A percentile compares a stretch with the other conserved stretches of the same genome.
phyloP scores from a whole-genome alignment of 331 rosid species.

The Rhamnella rubrinervis region DNA sequence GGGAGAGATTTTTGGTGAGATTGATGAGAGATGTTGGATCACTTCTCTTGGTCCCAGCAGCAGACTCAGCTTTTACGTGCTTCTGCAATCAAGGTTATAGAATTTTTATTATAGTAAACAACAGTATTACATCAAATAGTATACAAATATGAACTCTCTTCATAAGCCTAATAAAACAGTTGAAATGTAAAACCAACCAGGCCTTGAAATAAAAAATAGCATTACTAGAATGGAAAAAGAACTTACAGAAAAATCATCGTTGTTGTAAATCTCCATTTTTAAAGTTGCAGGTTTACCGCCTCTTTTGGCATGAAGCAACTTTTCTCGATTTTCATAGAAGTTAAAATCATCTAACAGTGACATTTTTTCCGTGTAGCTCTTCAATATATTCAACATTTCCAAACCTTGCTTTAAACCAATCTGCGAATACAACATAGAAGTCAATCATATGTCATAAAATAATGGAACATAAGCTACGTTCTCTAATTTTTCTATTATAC shows the following conservation, averaged over 20 bases:
- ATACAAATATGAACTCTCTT: no score
- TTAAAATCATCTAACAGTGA: slow-evolving; percentile 72
- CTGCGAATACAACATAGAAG: slow-evolving; percentile 38
- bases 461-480: not conserved
- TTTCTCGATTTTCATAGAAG: slow-evolving; percentile 64
- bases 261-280: slow-evolving; percentile 29
- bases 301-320: slow-evolving; percentile 33
- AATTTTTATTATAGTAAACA: no score
- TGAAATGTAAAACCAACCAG: no score
- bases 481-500: not conserved
- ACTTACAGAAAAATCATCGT: slow-evolving; percentile 30
- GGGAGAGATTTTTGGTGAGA: slow-evolving; percentile 50
- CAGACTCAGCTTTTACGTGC: slow-evolving; percentile 23
- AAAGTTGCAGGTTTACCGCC: slow-evolving; percentile 34
- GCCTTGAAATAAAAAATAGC: not conserved
- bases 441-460: not conserved
- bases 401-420: slow-evolving; percentile 67
- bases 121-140: no score
- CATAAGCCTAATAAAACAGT: no score
- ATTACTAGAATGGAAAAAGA: not conserved
- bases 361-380: slow-evolving; percentile 44
- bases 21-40: slow-evolving; percentile 35
- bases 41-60: slow-evolving; percentile 28
- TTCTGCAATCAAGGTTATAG: slow-evolving; percentile 28
- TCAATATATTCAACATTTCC: slow-evolving; percentile 74